Conservation (phyloP, 768 basidiomycete species). For the Porphyrellus cyaneotinctus region DNA sequence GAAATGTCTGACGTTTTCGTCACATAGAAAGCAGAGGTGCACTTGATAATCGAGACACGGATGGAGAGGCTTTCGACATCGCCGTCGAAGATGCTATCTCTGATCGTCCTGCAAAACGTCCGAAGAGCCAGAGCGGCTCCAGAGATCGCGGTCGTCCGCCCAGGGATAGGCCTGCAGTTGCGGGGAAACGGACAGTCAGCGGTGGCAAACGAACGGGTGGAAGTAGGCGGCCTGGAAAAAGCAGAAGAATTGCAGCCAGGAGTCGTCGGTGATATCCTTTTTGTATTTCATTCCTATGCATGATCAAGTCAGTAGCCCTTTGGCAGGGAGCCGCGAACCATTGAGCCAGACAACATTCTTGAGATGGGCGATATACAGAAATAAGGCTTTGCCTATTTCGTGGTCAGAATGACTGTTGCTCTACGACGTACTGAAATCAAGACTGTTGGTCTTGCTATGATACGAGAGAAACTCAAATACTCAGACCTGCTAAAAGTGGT, state of each 20-base stretch:
- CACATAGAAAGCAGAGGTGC: constrained; percentile 77
- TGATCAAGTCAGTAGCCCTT: background rate
- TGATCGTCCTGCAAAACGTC: constrained; percentile 62
- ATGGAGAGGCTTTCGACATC: constrained; percentile 71
- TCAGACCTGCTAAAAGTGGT: background rate
- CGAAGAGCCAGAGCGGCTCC: constrained; percentile 26
- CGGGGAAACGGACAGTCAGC: constrained; percentile 3
- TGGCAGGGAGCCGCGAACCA: background rate
- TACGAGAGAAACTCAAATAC: background rate
- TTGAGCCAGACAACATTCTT: background rate
- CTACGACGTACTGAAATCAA: too few relatives aligned
- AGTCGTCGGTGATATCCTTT: constrained; percentile 25
- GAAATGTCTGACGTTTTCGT: constrained; percentile 1
- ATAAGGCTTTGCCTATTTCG: background rate
- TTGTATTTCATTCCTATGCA: constrained; percentile 4
- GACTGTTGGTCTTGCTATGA: too few relatives aligned
- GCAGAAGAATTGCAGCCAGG: constrained; percentile 46
- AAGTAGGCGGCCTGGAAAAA: constrained; percentile 56
- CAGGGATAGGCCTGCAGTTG: constrained; percentile 41
- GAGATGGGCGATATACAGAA: background rate
- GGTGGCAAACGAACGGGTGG: constrained; percentile 29
- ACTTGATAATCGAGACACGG: constrained; percentile 58
- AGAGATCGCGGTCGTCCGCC: constrained; percentile 33
- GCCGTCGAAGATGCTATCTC: constrained; percentile 87
- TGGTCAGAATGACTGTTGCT: too few relatives aligned